Conservation (phyloP, 2,329 filamentous ascomycete species). For the Didymella glomerata region DNA sequence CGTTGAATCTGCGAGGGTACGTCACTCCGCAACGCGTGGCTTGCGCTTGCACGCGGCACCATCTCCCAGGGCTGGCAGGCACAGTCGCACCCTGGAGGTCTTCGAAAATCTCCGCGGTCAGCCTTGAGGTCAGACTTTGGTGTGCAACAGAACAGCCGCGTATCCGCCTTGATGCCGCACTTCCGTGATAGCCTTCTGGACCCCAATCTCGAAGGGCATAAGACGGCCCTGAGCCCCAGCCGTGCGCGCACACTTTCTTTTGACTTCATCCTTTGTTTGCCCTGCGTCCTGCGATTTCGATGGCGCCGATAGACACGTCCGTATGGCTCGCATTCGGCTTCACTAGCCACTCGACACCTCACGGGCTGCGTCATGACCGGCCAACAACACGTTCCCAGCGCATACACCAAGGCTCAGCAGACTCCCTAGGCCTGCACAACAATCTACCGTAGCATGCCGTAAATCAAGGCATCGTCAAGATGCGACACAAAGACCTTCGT, state of each 20-base stretch:
- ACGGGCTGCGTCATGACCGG: not conserved
- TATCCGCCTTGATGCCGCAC: constrained; percentile 14
- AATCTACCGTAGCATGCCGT: not conserved
- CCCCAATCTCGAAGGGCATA: not conserved
- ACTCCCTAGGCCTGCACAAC: not conserved
- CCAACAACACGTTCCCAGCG: not conserved
- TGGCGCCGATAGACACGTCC: not conserved
- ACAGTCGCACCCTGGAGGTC: not conserved
- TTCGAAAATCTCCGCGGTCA: not conserved
- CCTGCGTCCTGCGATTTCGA: not conserved
- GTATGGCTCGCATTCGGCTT: not conserved
- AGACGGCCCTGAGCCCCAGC: constrained; percentile 4
- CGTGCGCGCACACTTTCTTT: not conserved
- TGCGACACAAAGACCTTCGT: not conserved
- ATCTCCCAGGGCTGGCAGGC: not conserved
- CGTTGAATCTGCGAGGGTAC: not conserved
- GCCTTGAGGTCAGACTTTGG: constrained; percentile 2
- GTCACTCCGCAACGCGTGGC: constrained; percentile 9
- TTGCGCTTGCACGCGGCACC: not conserved
- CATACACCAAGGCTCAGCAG: not conserved
- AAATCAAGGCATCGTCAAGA: not conserved
- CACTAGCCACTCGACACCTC: constrained; percentile 5
- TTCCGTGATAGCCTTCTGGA: constrained; percentile 11
- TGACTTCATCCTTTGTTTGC: not conserved
- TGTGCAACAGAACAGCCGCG: constrained; percentile 6